A percentile compares a stretch with the other conserved stretches of the same genome.
Conservation (phyloP, 257 asterid species). For the Solanum appendiculatum region DNA sequence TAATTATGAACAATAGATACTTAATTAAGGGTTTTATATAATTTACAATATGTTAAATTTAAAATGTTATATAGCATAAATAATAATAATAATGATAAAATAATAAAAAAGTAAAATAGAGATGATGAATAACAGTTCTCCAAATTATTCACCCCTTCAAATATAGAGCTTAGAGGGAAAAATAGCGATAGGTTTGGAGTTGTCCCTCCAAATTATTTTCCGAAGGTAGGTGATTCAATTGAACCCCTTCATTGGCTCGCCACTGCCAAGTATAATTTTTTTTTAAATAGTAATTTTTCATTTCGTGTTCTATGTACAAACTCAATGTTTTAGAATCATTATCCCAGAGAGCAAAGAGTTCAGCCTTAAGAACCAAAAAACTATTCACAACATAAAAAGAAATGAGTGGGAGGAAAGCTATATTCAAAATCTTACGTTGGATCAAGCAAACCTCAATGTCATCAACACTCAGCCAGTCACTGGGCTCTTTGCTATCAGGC, state of each 20-base stretch:
- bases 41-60: too few relatives aligned
- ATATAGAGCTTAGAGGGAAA: background rate
- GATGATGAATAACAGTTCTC: too few relatives aligned
- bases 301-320: background rate
- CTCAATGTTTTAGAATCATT: background rate
- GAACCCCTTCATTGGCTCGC: background rate
- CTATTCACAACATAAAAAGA: background rate
- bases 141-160: background rate
- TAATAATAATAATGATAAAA: too few relatives aligned
- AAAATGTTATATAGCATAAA: too few relatives aligned
- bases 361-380: background rate
- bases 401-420: background rate
- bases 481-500: slow-evolving; percentile 31
- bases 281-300: background rate
- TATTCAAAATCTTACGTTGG: background rate
- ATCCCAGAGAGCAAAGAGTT: background rate
- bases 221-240: background rate
- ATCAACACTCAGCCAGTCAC: slow-evolving; percentile 51
- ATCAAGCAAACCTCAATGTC: slow-evolving; percentile 23
- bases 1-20: too few relatives aligned
- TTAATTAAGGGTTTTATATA: too few relatives aligned
- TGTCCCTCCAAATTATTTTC: background rate
- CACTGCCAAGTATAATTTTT: background rate
- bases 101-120: too few relatives aligned
- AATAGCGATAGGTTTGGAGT: background rate